Evolutionary conservation across 2,329 filamentous ascomycete species (phyloP).

Genomic region (Davidsoniella australis): DNA sequence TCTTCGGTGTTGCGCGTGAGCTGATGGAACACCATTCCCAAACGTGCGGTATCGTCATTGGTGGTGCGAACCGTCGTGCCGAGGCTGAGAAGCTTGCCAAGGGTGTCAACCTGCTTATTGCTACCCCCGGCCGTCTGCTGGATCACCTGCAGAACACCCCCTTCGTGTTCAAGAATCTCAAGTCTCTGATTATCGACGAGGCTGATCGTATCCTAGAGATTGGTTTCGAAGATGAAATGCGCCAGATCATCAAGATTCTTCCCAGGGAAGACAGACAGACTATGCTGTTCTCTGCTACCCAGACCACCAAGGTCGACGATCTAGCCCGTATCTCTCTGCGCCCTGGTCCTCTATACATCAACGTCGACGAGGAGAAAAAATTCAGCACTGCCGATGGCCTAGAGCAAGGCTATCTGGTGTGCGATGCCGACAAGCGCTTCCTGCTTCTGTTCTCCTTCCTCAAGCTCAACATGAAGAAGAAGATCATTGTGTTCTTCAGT

Average conservation of each 20-base stretch:
- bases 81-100: conserved; percentile 90
- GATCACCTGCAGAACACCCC: conserved; percentile 90
- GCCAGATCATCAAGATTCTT: conserved; percentile 86
- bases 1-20: conserved; percentile 86
- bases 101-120: conserved; percentile 87
- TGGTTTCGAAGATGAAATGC: conserved; percentile 97
- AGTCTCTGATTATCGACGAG: conserved; percentile 87
- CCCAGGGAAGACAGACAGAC: conserved; percentile 78
- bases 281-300: conserved; percentile 96
- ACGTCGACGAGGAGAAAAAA: conserved; percentile 80
- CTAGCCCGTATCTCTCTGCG: conserved; percentile 84
- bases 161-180: conserved; percentile 84
- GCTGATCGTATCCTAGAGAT: conserved; percentile 93
- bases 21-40: conserved; percentile 87
- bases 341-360: conserved; percentile 86
- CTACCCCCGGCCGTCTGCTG: conserved; percentile 78
- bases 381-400: conserved; percentile 84
- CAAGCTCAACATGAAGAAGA: conserved; percentile 75
- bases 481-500: conserved; percentile 93
- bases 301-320: conserved; percentile 97
- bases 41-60: conserved; percentile 90
- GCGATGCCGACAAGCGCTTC: conserved; percentile 87
- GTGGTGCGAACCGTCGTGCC: conserved; percentile 75
- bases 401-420: conserved; percentile 90
- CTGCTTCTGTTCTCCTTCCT: conserved; percentile 86